Conservation (phyloP, 768 basidiomycete genomes). For the Mycena vulgaris region DNA sequence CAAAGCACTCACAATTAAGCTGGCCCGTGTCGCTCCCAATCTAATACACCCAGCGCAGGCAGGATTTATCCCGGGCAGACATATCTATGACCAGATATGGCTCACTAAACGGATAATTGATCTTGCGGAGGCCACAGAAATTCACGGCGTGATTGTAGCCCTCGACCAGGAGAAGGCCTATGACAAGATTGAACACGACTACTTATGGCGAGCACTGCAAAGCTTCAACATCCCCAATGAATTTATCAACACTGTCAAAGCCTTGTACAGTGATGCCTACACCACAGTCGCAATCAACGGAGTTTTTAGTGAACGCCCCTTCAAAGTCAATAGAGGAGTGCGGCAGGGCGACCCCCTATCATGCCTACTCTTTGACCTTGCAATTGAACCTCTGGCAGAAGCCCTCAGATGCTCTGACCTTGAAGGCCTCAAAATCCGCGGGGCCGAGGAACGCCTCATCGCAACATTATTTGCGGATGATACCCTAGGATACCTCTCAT, state of each 20-base stretch:
- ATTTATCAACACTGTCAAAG: neutral
- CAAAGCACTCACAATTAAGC: slow-evolving; percentile 15
- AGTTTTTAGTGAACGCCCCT: neutral
- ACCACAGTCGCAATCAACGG: neutral
- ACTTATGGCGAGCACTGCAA: neutral
- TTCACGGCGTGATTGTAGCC: slow-evolving; percentile 21
- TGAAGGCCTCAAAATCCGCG: slow-evolving; percentile 12
- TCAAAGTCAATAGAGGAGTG: neutral
- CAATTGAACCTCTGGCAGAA: slow-evolving; percentile 47
- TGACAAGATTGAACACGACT: slow-evolving; percentile 41
- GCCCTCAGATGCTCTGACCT: neutral
- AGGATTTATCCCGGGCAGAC: slow-evolving; percentile 41
- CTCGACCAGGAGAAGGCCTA: slow-evolving; percentile 13
- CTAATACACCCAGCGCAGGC: slow-evolving; percentile 12
- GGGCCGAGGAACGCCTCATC: slow-evolving; percentile 40
- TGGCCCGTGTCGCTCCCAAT: neutral
- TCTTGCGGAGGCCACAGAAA: slow-evolving; percentile 16
- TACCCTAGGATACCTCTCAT: slow-evolving; percentile 52
- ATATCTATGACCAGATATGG: slow-evolving; percentile 42
- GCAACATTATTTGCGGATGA: slow-evolving; percentile 59
- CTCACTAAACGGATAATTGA: slow-evolving; percentile 34
- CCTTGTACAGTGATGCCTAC: neutral
- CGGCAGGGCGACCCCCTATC: slow-evolving; percentile 41
- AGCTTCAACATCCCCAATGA: neutral
- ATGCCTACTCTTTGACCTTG: slow-evolving; percentile 56